Evolutionary conservation across 495 filamentous ascomycete genomes (phyloP), one percentile per base, ranked within the genome.

Genomic region (Tricharina praecox): DNA sequence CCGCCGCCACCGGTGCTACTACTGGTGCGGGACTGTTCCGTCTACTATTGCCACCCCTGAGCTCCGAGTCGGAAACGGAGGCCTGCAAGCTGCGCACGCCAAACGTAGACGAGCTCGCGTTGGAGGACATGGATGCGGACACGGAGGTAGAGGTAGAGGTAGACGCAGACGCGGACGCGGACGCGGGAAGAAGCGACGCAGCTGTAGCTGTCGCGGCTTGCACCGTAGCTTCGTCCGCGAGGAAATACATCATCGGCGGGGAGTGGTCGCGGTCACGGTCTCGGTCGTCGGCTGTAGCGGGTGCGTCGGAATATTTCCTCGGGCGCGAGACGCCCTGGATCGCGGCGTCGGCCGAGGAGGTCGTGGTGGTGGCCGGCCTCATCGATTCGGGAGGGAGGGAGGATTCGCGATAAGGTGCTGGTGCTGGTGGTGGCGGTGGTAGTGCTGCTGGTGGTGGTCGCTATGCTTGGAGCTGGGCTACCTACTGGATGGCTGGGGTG

Each of bases 211-310:
- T 51, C 19, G 66, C 63, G n/a, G 68, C 63, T 49, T 68, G 66
- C 39, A 75, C 60, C 20, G 65, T 59, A 23, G 70, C 66, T 53
- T 76, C 74, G 49, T 74, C 70, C 48, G 67, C 67, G 33, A 77
- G 56, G 49, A 72, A 68, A 47, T 70, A 76, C 21, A 70, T 72
- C 70, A 76, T 75, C 19, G 71, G 69, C 30, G 69, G 61, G 47
- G 51, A 54, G 50, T 39, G 23, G 23, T 49, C 46, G n/a, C 39
- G 45, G 20, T 53, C 19, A 28, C 49, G 56, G 23, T 60, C 56
- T 19, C 49, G 52, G 19, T 43, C 32, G 26, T 35, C 15, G 43
- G 41, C 25, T 3, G 57, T 46, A 13, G 35, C 32, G 15, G n/a
- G 45, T 13, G 32, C 9, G 19, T 48, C 45, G 11, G 47, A 49